Percentiles rank a stretch among this genome's conserved stretches.
Evolutionary conservation across 108 stramenopile species (phyloP).

Genomic region (Skeletonema marinoi): DNA sequence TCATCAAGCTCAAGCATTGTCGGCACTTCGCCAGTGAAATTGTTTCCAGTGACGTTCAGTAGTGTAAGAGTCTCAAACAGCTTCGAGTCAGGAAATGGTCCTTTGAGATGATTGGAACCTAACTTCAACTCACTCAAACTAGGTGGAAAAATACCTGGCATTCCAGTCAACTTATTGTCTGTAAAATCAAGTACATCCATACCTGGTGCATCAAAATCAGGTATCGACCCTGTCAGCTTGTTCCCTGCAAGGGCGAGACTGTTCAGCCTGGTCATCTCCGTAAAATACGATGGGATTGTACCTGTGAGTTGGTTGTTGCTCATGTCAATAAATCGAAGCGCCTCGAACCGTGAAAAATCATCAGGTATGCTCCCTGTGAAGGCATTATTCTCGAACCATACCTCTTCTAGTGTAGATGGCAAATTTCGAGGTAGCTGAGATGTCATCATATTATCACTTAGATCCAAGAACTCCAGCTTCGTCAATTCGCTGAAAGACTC

Average conservation of each 20-base stretch:
- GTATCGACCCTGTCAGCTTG: conserved; percentile 9
- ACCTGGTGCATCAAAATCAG: background rate
- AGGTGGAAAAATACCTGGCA: background rate
- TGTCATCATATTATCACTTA: background rate
- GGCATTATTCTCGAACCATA: conserved; percentile 2
- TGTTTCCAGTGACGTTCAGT: conserved; percentile 17
- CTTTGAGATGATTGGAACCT: conserved; percentile 15
- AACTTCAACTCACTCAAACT: conserved; percentile 3
- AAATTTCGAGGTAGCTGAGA: conserved; percentile 8
- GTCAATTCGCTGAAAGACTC: conserved; percentile 1
- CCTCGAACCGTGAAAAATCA: background rate
- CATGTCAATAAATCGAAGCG: conserved; percentile 28
- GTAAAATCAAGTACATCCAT: conserved; percentile 23
- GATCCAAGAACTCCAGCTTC: conserved; percentile 12
- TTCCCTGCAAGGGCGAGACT: conserved; percentile 13
- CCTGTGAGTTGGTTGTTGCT: conserved; percentile 58
- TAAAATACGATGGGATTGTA: conserved; percentile 50
- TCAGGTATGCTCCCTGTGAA: background rate
- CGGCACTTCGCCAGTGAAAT: background rate
- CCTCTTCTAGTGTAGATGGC: conserved; percentile 3
- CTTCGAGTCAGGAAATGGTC: conserved; percentile 4
- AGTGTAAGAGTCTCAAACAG: background rate
- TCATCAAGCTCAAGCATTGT: background rate
- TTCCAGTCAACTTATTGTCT: background rate
- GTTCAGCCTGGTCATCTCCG: conserved; percentile 35